Conservation (phyloP, 2,329 filamentous ascomycete genomes). For the Sporothrix variecibatus region DNA sequence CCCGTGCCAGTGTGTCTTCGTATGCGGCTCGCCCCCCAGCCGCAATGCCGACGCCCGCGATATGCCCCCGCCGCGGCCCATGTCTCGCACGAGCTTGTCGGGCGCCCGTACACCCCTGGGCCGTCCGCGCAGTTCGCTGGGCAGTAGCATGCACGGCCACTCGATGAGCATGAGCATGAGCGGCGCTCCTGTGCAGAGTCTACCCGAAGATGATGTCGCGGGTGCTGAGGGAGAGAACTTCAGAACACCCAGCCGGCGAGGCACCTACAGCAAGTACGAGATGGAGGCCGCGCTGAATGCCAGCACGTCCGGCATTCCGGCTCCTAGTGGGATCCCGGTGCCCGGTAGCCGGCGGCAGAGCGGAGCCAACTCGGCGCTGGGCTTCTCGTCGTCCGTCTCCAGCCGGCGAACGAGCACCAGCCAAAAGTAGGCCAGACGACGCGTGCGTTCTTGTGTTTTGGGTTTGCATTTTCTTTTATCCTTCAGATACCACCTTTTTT, state of each 20-base stretch:
- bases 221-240: conserved; percentile 45
- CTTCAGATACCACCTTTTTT: not conserved
- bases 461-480: not conserved
- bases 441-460: not conserved
- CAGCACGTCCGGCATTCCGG: conserved; percentile 39
- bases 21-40: conserved; percentile 56
- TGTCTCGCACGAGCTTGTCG: conserved; percentile 64
- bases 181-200: conserved; percentile 29
- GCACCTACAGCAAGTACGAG: conserved; percentile 55
- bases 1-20: conserved; percentile 65
- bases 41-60: conserved; percentile 46
- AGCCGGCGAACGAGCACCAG: conserved; percentile 38
- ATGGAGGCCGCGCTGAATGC: conserved; percentile 41
- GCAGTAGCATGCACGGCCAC: conserved; percentile 61
- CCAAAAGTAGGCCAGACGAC: conserved; percentile 36
- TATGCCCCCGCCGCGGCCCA: conserved; percentile 58
- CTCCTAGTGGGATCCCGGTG: conserved; percentile 40
- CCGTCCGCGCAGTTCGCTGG: conserved; percentile 71
- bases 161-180: conserved; percentile 58
- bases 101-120: conserved; percentile 66
- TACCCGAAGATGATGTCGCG: conserved; percentile 52
- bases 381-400: conserved; percentile 17
- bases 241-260: conserved; percentile 57
- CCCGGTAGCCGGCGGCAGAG: conserved; percentile 45
- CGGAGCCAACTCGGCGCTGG: conserved; percentile 29